Evolutionary conservation across 139 green algal species (phyloP).

Genomic region (Medakamo hakoo): DNA sequence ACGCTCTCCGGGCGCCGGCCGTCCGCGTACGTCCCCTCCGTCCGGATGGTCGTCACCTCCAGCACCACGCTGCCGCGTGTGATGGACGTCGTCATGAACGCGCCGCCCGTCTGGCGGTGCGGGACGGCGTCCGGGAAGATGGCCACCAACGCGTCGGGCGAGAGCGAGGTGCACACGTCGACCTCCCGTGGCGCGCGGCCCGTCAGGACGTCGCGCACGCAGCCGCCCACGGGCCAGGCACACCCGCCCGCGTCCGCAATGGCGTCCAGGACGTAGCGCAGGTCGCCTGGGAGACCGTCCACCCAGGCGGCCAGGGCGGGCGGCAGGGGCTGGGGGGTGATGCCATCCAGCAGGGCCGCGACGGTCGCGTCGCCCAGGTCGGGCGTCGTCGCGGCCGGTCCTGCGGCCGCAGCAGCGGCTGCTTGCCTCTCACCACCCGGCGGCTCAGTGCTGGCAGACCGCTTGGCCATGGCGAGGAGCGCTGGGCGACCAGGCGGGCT

Average conservation of each 20-base stretch:
- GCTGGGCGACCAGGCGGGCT: no score
- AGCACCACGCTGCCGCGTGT: not conserved
- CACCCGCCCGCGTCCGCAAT: not conserved
- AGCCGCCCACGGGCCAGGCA: not conserved
- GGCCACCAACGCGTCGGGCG: not conserved
- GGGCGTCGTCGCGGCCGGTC: not conserved
- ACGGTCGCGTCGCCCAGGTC: not conserved
- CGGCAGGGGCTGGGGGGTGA: not conserved
- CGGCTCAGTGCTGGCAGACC: no score
- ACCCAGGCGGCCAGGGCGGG: not conserved
- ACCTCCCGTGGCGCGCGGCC: not conserved
- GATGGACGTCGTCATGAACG: not conserved
- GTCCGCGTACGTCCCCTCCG: not conserved
- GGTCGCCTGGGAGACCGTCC: not conserved
- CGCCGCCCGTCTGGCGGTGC: not conserved
- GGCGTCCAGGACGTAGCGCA: not conserved
- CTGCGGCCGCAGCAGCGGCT: not conserved
- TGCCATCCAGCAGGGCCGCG: not conserved
- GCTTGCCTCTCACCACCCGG: no score
- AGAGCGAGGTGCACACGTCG: not conserved
- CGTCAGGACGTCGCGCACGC: not conserved
- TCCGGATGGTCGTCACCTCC: not conserved
- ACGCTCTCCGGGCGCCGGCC: not conserved
- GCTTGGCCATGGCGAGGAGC: no score
- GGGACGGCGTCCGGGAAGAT: not conserved